Evolutionary conservation across 2,329 filamentous ascomycete genomes (phyloP).

Genomic region (Samsoniella hepiali): DNA sequence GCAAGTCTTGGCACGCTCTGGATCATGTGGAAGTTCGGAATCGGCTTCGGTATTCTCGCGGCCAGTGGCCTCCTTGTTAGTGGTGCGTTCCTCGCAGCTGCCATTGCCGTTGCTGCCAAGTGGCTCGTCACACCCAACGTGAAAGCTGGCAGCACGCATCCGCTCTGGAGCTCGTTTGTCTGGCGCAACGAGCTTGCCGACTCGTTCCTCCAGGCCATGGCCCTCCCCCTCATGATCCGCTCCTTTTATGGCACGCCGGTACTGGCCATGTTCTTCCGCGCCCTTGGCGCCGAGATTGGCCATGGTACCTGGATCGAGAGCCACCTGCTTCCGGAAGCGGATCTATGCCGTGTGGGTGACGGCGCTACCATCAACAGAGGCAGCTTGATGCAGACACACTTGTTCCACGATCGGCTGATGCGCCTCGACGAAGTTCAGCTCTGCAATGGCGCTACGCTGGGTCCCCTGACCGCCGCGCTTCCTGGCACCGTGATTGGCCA

Average conservation of each 20-base stretch:
- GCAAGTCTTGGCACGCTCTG: constrained; percentile 16
- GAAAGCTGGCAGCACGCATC: constrained; percentile 21
- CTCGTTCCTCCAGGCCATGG: constrained; percentile 48
- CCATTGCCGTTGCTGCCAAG: constrained; percentile 22
- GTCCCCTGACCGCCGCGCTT: constrained; percentile 22
- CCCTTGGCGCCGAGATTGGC: constrained; percentile 23
- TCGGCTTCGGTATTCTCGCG: constrained; percentile 20
- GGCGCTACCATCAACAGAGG: constrained; percentile 25
- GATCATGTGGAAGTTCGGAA: constrained; percentile 19
- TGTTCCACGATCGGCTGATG: constrained; percentile 26
- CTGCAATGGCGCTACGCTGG: constrained; percentile 22
- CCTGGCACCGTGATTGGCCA: constrained; percentile 23
- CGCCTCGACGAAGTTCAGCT: constrained; percentile 24
- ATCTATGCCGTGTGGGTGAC: constrained; percentile 21
- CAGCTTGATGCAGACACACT: constrained; percentile 23
- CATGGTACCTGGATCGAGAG: constrained; percentile 25
- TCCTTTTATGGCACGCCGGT: constrained; percentile 24
- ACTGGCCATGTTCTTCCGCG: constrained; percentile 22
- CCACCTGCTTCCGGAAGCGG: constrained; percentile 24
- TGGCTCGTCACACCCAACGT: constrained; percentile 24
- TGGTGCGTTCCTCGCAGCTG: constrained; percentile 11
- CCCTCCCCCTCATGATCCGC: constrained; percentile 21
- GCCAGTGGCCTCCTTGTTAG: constrained; percentile 17
- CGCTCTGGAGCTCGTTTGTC: constrained; percentile 26
- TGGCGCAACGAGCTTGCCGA: constrained; percentile 51